Evolutionary conservation across 441 rosid species (phyloP), one percentile per base, ranked within the genome.

Genomic region (Eutrema salsugineum): DNA sequence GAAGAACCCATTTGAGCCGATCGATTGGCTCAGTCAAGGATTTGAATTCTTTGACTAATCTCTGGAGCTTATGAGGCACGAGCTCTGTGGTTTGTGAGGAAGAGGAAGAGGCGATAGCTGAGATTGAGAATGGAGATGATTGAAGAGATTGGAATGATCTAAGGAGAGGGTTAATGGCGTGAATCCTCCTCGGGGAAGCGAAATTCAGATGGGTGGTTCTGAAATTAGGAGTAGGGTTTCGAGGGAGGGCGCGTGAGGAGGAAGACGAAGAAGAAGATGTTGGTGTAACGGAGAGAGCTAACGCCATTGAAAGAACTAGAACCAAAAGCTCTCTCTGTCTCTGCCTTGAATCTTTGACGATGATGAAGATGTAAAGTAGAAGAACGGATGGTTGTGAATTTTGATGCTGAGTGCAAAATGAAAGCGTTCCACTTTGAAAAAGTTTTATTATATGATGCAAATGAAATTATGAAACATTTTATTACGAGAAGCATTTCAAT

Each of bases 1-100:
- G 87, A 28, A 95, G 82, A 71, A 95, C 81, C 71, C 88, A 87
- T 76, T 86, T 88, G 38, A 93, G 83, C 27, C 91, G 82, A 76
- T 91, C 91, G 17, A 85, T 20, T 30, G 96, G 79, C 28, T 81
- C 86, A 12, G 84, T 9, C 6, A 89, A 70, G 64, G 97, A 85
- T 66, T 81, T 80, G 60, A 91, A 91, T 75, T 95, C 97, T 43
- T 82, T 16, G 54, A 86, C 78, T 63, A 93, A 63, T 22, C 79
- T 69, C 16, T 79, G 81, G 42, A 95, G 87, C 75, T 74, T 86
- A 8, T 61, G 56, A 1, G 92, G 81, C 12, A 84, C 82, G 12
- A 79, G 74, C 39, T 82, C 84, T 33, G 83, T 20, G 54, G 86
- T 76, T 51, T 76, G 80, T 3, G 91, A 80, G 1, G 85, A 68